Evolutionary conservation across 1,284 basidiomycete genomes (phyloP), one percentile per base, ranked within the genome.

Genomic region (Thecaphora thlaspeos): DNA sequence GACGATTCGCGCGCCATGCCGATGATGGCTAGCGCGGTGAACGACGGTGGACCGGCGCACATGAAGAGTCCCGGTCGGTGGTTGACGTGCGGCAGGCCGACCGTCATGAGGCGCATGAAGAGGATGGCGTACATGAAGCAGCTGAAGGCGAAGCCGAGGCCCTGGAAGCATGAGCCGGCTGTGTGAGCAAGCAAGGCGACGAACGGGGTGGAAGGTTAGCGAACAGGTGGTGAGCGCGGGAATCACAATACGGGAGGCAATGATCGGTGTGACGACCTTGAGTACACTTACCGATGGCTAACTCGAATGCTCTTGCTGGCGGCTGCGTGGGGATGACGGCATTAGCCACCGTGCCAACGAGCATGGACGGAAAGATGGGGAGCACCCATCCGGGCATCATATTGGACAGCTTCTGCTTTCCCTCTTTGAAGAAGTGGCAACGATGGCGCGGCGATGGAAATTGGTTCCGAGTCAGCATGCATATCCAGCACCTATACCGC

Each of bases 291-390:
- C 43, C 45, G n/a, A 68, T 44, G 5, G 54, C 38, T 9, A 64
- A 60, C 7, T 40, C 32, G 14, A 56, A 19, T 5, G 46, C 56
- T 3, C 36, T 4, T 2, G 36, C n/a, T 3, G 36, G 30, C 2
- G 22, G 23, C 38, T 64, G 56, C 4, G 49, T 56, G 2, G 36
- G 47, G 3, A 53, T 23, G 0, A 60, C 43, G 3, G 36, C 18
- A 0, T 38, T 28, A 0, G 64, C 61, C 9, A 64, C 45, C 2
- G 41, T 50, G 10, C 65, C 61, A 21, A 51, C 60, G 14, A 68
- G 61, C 65, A 68, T 68, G n/a, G 51, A 48, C 8, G 61, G 65
- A 32, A 68, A 68, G 39, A 64, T 55, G 9, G 65, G 65, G 14
- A 68, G 37, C 4, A 64, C 52, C 55, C 55, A 63, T 3, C 26